These are phyloP conservation scores for Austroboletus niveus DNA, from an alignment of 1,284 basidiomycete genomes.

Conservation along the genomic window DNA sequence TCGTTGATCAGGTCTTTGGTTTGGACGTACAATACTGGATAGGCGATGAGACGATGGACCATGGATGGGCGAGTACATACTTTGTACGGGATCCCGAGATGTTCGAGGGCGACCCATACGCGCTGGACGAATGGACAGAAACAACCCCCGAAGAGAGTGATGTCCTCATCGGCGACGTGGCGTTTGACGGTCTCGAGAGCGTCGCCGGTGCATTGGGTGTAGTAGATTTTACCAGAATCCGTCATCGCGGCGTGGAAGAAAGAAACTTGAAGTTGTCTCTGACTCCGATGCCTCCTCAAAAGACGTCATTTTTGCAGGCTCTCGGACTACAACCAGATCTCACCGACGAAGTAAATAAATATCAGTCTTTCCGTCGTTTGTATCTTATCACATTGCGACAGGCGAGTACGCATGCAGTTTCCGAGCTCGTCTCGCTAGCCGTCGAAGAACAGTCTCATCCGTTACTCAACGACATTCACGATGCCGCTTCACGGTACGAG, in stretches of 20 bases:
- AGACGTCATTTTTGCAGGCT: slow-evolving; percentile 14
- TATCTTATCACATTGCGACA: slow-evolving; percentile 2
- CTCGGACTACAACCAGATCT: slow-evolving; percentile 21
- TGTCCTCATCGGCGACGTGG: slow-evolving; percentile 24
- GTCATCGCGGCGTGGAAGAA: slow-evolving; percentile 7
- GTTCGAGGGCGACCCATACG: slow-evolving; percentile 43
- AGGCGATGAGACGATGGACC: background rate
- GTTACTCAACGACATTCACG: slow-evolving; percentile 19
- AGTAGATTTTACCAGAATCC: slow-evolving; percentile 31
- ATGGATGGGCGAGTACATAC: slow-evolving; percentile 12
- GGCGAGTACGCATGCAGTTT: slow-evolving; percentile 18
- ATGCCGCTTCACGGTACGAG: slow-evolving; percentile 13
- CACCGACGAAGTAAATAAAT: slow-evolving; percentile 19
- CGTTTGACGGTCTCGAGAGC: slow-evolving; percentile 37
- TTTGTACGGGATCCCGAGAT: slow-evolving; percentile 37
- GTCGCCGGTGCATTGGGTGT: slow-evolving; percentile 37
- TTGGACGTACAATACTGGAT: slow-evolving; percentile 37
- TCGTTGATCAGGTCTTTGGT: background rate
- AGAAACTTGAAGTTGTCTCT: too few species aligned
- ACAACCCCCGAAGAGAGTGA: slow-evolving; percentile 40
- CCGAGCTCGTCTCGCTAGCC: slow-evolving; percentile 21
- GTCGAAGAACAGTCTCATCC: background rate
- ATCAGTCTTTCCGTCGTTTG: background rate
- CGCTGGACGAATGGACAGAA: slow-evolving; percentile 50
- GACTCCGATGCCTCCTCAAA: slow-evolving; percentile 13